Base-by-base conservation (phyloP, 164 flowering plant species). In the Berberis vulgaris region DNA sequence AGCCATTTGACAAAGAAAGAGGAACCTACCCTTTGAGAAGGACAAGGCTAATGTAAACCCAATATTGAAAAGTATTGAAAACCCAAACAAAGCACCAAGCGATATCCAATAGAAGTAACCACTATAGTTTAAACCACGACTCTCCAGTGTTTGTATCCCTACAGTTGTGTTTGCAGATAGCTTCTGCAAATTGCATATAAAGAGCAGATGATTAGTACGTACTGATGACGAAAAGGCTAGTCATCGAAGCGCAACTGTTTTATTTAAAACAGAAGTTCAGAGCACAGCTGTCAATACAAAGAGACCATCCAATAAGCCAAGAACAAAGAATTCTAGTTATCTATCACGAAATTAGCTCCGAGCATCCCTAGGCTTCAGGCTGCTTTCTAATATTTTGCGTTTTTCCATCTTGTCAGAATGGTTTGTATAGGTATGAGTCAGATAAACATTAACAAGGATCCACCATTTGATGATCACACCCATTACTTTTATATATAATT, bases 21-120 rank as follows among this genome's bases (percentile, higher is more conserved):
- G 41, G 46, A 56, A 71, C 80, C 74, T 72, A 83, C 87, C 46
- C 42, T 70, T 75, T 41, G 77, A 58, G 60, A 67, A 81, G 5
- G 78, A 78, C 46, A 83, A 72, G 49, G 87, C 84, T 45, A 77
- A 44, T 61, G 70, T 65, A 58, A 77, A 79, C 47, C 78, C 83
- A 65, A 78, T 10, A 55, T 84, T 73, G 42, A 76, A 78, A 64
- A 82, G 63, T 49, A 80, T 9, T 40, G 64, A 49, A 70, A 79
- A 76, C 7, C 83, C 82, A 54, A 84, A 46, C 67, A 82, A 60
- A 4, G 82, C 80, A 38, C 73, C 86, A 7, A 82, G n/a, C 49
- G 83, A 79, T 54, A 82, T 69, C 89, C 86, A 84, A 52, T 72
- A 84, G 68, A 76, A 78, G 73, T 75, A 67, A 63, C 67, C 82